Evolutionary conservation across 148 eudicot genomes (phyloP), one percentile per base, ranked within the genome.

Genomic region (Hydrangea macrophylla): DNA sequence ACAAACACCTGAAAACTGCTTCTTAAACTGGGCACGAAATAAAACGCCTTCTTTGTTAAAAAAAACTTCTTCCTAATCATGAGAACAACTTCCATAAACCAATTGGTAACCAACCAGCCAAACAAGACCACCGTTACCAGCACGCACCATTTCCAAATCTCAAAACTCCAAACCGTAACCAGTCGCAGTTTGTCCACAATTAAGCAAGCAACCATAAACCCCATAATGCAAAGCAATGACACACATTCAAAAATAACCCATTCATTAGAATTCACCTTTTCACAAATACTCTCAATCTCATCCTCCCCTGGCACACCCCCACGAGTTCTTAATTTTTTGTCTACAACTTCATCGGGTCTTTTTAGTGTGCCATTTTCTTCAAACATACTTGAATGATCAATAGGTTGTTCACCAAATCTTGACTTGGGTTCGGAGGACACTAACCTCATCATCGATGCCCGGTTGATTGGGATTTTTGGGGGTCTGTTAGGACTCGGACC

Each of bases 341-440:
- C 28, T 45, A 7, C 27, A 53, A 18, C 32, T 74, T 65, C n/a
- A n/a, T 0, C 50, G 26, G 22, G 56, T 69, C 56, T 71, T 74
- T 33, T 75, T 74, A 5, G 39, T 13, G 54, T 33, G 15, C 36
- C 35, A 57, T 54, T 68, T 50, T 81, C 82, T 6, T 72, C 79
- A 62, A 75, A 44, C 70, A 78, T 55, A 27, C 58, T 55, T 10
- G 77, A 51, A 68, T 81, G 30, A 3, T 77, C 63, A 30, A n/a
- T n/a, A n/a, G n/a, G n/a, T n/a, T 81, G 94, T 75, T 91, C 97
- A 10, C 97, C 97, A 62, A 91, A 88, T 73, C 97, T 77, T 3
- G 92, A 84, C 44, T 84, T 87, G 64, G 88, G 84, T 73, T 81
- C 78, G n/a, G n/a, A n/a, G n/a, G n/a, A n/a, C n/a, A n/a, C n/a